Conservation (phyloP, 2,329 filamentous ascomycete species). For the Epichloe aotearoae region DNA sequence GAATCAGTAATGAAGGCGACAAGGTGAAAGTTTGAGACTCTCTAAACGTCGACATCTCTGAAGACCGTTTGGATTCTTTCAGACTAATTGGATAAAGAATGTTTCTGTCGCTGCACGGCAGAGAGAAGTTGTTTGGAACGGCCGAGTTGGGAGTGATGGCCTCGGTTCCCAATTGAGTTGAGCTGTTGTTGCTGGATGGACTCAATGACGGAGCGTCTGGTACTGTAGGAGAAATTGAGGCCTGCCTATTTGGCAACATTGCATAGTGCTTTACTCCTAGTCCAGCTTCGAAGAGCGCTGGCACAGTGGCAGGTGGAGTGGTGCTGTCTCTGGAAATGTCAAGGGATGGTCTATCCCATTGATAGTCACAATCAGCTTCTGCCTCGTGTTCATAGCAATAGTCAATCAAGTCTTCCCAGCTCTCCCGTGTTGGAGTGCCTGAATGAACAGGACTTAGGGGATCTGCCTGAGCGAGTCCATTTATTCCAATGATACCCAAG, state of each 20-base stretch:
- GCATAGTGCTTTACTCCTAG: slow-evolving; percentile 9
- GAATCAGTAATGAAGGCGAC: slow-evolving; percentile 50
- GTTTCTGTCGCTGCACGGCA: slow-evolving; percentile 29
- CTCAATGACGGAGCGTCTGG: slow-evolving; percentile 36
- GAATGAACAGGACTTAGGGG: slow-evolving; percentile 15
- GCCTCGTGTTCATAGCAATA: slow-evolving; percentile 58
- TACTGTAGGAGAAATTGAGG: slow-evolving; percentile 13
- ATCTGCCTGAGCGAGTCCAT: neutral
- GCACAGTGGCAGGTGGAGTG: slow-evolving; percentile 12
- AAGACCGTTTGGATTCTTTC: slow-evolving; percentile 27
- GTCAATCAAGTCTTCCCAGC: slow-evolving; percentile 58
- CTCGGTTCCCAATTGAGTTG: slow-evolving; percentile 27
- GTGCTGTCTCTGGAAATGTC: slow-evolving; percentile 22
- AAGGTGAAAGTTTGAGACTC: slow-evolving; percentile 46
- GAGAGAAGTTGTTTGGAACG: slow-evolving; percentile 38
- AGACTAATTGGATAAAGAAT: slow-evolving; percentile 14
- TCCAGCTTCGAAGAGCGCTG: slow-evolving; percentile 14
- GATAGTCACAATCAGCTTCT: slow-evolving; percentile 53
- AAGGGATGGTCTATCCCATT: slow-evolving; percentile 47
- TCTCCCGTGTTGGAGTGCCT: slow-evolving; percentile 22
- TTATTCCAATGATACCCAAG: slow-evolving; percentile 24
- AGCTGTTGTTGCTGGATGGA: slow-evolving; percentile 28
- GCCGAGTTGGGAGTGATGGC: slow-evolving; percentile 27
- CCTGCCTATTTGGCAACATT: slow-evolving; percentile 10
- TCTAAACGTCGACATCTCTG: slow-evolving; percentile 40